Conservation (phyloP, 164 flowering plant species). For the Liriodendron chinense region DNA sequence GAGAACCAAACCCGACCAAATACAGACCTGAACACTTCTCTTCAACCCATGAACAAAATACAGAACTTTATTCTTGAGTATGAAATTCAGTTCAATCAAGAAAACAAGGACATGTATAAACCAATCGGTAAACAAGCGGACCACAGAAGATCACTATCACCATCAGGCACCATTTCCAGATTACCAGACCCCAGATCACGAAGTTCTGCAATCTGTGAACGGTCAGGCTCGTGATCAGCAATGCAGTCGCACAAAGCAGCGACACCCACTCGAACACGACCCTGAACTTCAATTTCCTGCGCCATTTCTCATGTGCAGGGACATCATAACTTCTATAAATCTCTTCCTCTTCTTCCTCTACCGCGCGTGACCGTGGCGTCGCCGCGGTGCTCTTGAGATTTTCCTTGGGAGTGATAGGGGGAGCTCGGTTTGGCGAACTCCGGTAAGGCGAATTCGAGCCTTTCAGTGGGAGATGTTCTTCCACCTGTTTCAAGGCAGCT, state of each 20-base stretch:
- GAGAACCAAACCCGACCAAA: conserved; percentile 69
- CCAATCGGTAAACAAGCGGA: conserved; percentile 60
- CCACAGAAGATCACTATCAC: conserved; percentile 67
- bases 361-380: conserved; percentile 28
- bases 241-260: conserved; percentile 35
- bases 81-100: conserved; percentile 63
- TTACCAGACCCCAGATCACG: conserved; percentile 49
- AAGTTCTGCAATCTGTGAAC: conserved; percentile 26
- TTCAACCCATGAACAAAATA: conserved; percentile 72
- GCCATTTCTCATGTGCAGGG: conserved; percentile 9
- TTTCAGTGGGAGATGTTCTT: neutral
- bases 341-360: conserved; percentile 53
- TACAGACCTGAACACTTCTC: conserved; percentile 50
- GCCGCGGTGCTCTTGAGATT: conserved; percentile 38
- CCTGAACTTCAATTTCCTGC: conserved; percentile 34
- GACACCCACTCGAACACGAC: conserved; percentile 42
- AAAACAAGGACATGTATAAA: conserved; percentile 47
- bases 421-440: conserved; percentile 18
- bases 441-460: conserved; percentile 15
- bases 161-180: conserved; percentile 82
- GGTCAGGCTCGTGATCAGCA: conserved; percentile 47
- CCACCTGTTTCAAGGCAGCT: conserved; percentile 14
- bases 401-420: conserved; percentile 8
- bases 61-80: conserved; percentile 65
- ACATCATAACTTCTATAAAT: conserved; percentile 35